A percentile compares a stretch with the other conserved stretches of the same genome.
Evolutionary conservation across 2,329 filamentous ascomycete genomes (phyloP).

Genomic region (Metarhizium anisopliae): DNA sequence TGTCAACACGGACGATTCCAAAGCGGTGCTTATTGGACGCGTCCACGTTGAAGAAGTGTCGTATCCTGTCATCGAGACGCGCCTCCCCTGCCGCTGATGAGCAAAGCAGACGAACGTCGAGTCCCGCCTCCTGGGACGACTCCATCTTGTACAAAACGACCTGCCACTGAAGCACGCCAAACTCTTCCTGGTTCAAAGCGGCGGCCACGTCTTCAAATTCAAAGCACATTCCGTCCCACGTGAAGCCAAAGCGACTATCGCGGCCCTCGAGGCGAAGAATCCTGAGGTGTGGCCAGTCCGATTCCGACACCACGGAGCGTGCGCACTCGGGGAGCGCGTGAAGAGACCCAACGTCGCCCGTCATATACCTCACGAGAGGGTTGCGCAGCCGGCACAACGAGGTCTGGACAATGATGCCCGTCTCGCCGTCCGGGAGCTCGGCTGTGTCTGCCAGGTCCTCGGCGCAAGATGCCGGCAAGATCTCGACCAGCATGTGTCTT

Average conservation of each 20-base stretch:
- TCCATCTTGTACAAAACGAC: too few relatives aligned
- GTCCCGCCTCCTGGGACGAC: too few relatives aligned
- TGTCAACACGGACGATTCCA: too few relatives aligned
- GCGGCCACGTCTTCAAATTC: too few relatives aligned
- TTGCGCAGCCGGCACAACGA: conserved; percentile 31
- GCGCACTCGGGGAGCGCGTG: neutral
- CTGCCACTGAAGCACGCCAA: too few relatives aligned
- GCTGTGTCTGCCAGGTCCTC: neutral
- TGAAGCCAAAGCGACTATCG: neutral
- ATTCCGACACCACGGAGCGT: neutral
- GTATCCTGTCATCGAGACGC: too few relatives aligned
- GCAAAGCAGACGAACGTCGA: too few relatives aligned
- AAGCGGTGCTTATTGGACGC: too few relatives aligned
- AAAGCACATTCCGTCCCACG: too few relatives aligned
- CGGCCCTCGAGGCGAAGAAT: neutral
- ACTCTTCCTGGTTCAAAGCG: too few relatives aligned
- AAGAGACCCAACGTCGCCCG: conserved; percentile 30
- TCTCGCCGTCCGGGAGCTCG: conserved; percentile 20
- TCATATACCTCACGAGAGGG: conserved; percentile 33
- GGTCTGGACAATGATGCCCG: conserved; percentile 27
- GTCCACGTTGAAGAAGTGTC: too few relatives aligned
- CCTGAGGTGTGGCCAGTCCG: neutral
- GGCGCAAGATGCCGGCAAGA: conserved; percentile 17
- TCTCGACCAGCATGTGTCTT: conserved; percentile 20
- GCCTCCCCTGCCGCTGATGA: too few relatives aligned